Conservation (phyloP, 352 stramenopile genomes). For the Thalassiosira exigua region DNA sequence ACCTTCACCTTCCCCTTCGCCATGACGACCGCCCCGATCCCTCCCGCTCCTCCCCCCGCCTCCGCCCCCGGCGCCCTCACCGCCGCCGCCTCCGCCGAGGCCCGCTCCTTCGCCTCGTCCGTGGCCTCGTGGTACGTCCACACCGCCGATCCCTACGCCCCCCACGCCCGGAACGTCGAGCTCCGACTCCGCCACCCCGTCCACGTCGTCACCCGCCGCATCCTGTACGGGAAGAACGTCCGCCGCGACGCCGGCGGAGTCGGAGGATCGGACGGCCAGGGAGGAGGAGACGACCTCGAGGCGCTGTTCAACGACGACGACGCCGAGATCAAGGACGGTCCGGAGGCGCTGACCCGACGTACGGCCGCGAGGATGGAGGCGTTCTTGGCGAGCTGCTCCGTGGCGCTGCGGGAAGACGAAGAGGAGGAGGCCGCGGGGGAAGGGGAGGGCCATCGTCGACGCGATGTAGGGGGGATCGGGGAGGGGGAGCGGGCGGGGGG, state of each 20-base stretch:
- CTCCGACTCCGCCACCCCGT: slow-evolving; percentile 57
- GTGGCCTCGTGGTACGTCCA: slow-evolving; percentile 65
- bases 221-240: slow-evolving; percentile 51
- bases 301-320: slow-evolving; percentile 45
- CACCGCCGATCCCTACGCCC: slow-evolving; percentile 58
- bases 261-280: neutral
- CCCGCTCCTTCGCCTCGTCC: slow-evolving; percentile 52
- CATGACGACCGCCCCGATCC: too few species aligned
- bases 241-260: too few species aligned
- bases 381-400: slow-evolving; percentile 65
- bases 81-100: slow-evolving; percentile 39
- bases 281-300: slow-evolving; percentile 58
- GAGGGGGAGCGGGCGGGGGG: neutral
- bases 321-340: slow-evolving; percentile 44
- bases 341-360: slow-evolving; percentile 51
- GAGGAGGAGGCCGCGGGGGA: too few species aligned
- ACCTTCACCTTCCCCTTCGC: too few species aligned
- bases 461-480: neutral
- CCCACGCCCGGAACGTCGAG: slow-evolving; percentile 67
- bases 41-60: too few species aligned
- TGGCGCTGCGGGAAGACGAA: slow-evolving; percentile 51
- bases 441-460: neutral
- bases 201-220: slow-evolving; percentile 64
- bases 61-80: too few species aligned
- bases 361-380: slow-evolving; percentile 75